These are phyloP conservation scores for Stevia rebaudiana DNA, from an alignment of 140 eudicot species.

Conservation along the genomic window DNA sequence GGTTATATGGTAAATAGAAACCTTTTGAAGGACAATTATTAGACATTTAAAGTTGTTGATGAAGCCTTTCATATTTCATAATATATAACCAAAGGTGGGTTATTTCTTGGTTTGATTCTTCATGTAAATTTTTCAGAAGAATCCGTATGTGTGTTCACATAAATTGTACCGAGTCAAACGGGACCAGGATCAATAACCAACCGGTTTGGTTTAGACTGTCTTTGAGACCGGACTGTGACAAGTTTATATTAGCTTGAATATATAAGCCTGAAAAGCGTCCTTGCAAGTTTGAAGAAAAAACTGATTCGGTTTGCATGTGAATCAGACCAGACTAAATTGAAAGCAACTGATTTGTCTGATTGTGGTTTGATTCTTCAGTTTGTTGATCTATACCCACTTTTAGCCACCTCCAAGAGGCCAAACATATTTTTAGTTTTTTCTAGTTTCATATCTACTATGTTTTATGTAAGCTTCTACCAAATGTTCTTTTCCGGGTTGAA, in stretches of 20 bases:
- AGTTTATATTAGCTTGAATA: background rate
- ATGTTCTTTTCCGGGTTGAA: background rate
- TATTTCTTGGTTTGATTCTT: background rate
- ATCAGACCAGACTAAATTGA: background rate
- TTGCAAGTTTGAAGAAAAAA: background rate
- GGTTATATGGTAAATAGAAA: constrained; percentile 25
- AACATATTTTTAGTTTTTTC: background rate
- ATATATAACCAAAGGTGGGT: background rate
- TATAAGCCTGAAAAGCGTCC: background rate
- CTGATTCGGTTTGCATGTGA: no score
- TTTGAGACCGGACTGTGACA: background rate
- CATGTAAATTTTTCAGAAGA: no score
- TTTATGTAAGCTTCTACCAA: background rate
- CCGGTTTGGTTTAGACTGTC: no score
- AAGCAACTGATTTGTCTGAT: background rate
- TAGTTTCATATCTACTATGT: background rate
- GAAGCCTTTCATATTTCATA: background rate
- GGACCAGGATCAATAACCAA: no score
- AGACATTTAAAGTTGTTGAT: background rate
- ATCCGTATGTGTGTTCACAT: background rate
- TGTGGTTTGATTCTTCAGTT: background rate
- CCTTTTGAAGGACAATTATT: constrained; percentile 3
- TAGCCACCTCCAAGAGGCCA: background rate
- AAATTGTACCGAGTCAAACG: background rate
- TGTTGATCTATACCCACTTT: background rate